phyloP scores from a whole-genome alignment of 768 basidiomycete species.

The Pleurotus giganteus region DNA sequence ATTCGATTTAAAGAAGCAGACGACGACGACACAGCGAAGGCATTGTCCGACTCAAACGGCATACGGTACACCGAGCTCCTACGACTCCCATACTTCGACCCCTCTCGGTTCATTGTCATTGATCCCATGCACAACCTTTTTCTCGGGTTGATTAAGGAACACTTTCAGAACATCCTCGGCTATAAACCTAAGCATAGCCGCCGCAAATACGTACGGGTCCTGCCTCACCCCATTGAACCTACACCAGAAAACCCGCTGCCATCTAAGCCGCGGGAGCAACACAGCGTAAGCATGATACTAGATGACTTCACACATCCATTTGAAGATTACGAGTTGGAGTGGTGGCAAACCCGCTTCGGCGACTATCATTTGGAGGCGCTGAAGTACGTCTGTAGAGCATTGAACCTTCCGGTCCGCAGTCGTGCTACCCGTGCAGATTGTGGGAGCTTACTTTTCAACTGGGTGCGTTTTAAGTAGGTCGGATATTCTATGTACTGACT shows the following conservation, averaged over 20 bases:
- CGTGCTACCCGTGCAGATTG: not conserved
- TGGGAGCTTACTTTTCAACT: not conserved
- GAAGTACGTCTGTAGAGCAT: not conserved
- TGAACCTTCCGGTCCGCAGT: not conserved
- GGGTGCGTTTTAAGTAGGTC: not conserved
- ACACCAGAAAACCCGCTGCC: not conserved
- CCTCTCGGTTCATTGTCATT: conserved; percentile 13
- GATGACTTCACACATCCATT: not conserved
- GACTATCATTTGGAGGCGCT: not conserved
- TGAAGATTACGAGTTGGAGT: not conserved
- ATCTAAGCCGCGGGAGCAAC: not conserved
- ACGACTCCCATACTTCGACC: conserved; percentile 24
- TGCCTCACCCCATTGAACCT: not conserved
- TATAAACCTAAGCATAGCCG: not conserved
- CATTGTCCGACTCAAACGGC: conserved; percentile 18
- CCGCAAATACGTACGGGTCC: not conserved
- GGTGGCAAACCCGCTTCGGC: too few relatives aligned
- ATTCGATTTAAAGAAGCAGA: conserved; percentile 17
- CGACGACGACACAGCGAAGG: conserved; percentile 12
- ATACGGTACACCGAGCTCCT: conserved; percentile 14
- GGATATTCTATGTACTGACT: not conserved
- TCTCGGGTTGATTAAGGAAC: conserved; percentile 3
- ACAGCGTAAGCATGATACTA: not conserved
- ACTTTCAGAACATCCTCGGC: conserved; percentile 1
- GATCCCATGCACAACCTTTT: conserved; percentile 16